Percentiles rank a stretch among this genome's conserved stretches.
These are phyloP conservation scores for Tillandsia leiboldiana DNA, from an alignment of 176 grass and related monocot genomes.

Conservation along the genomic window DNA sequence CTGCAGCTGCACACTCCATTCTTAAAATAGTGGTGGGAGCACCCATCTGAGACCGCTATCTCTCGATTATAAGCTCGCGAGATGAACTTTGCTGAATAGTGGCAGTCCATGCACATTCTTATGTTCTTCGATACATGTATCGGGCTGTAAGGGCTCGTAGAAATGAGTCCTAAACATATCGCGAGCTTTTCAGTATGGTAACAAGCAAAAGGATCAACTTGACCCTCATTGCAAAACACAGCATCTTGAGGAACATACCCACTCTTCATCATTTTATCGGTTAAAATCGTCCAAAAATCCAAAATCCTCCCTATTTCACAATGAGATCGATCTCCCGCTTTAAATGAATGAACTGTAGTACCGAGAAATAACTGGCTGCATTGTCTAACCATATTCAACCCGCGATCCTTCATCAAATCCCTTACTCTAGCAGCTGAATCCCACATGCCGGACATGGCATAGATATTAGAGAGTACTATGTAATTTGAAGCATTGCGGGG, in stretches of 20 bases:
- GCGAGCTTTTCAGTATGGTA: conserved; percentile 56
- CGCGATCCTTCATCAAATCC: conserved; percentile 33
- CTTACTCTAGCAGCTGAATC: conserved; percentile 41
- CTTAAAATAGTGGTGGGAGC: conserved; percentile 48
- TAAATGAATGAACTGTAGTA: conserved; percentile 29
- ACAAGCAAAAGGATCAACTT: conserved; percentile 55
- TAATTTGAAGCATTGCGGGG: conserved; percentile 55
- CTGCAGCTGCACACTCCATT: conserved; percentile 39
- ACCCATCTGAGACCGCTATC: conserved; percentile 49
- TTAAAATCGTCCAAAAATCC: conserved; percentile 31
- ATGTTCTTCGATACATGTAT: conserved; percentile 60
- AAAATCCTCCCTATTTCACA: conserved; percentile 35
- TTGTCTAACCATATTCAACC: conserved; percentile 35
- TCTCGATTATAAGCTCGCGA: conserved; percentile 25
- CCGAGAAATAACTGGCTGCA: conserved; percentile 40
- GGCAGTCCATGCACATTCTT: conserved; percentile 58
- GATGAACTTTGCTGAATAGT: conserved; percentile 51
- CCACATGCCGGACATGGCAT: conserved; percentile 43
- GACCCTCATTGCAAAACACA: conserved; percentile 34
- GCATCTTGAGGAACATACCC: conserved; percentile 32
- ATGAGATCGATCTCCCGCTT: conserved; percentile 52
- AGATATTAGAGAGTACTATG: conserved; percentile 51
- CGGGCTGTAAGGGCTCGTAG: conserved; percentile 18
- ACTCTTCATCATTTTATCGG: conserved; percentile 41
- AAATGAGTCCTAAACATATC: conserved; percentile 46